Base-by-base conservation (phyloP, 768 basidiomycete genomes). In the Calocybe gangraenosa region DNA sequence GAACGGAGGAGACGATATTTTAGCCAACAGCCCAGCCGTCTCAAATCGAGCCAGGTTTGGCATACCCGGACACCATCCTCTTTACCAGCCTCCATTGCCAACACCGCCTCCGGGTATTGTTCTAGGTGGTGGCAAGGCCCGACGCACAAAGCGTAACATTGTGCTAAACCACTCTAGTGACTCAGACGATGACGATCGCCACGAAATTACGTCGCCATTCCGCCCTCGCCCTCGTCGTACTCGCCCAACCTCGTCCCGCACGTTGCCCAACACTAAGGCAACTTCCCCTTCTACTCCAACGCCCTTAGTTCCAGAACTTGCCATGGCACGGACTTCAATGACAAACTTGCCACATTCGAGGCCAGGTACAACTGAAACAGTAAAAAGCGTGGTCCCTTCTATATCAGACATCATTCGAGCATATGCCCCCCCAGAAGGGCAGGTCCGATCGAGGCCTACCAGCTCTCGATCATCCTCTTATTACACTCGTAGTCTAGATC, bases 381-480 rank as follows among this genome's bases (percentile, higher is more conserved):
- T 54, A 58, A 79, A 79, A 61, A 68, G 67, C 15, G 59, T 84
- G 40, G 78, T 82, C 6, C 90, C 91, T 37, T 87, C 88, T 11
- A 93, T 93, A 59, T 86, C 84, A 32, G 90, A 93, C 46, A 93
- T 93, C 49, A 92, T 93, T 49, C 82, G 85, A 21, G 77, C 77
- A 20, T 81, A 92, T 65, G 81, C 82, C 2, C 86, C 87, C n/a
- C 70, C 67, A 17, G 68, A 76, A 52, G 65, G 68, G 40, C 79
- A 78, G 54, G 62, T 61, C 21, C 74, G 76, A 32, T 65, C 73
- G n/a, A 70, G 73, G 31, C 71, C 73, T 22, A 55, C 74, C n/a
- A 65, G 47, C 53, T 54, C 51, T 41, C 74, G 73, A 33, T 66
- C 74, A 21, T 71, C 74, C 30, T 75, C 80, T 4, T 59, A 75